These are phyloP conservation scores for Trypanosoma rangeli DNA, from an alignment of 208 protist species.

Conservation along the genomic window DNA sequence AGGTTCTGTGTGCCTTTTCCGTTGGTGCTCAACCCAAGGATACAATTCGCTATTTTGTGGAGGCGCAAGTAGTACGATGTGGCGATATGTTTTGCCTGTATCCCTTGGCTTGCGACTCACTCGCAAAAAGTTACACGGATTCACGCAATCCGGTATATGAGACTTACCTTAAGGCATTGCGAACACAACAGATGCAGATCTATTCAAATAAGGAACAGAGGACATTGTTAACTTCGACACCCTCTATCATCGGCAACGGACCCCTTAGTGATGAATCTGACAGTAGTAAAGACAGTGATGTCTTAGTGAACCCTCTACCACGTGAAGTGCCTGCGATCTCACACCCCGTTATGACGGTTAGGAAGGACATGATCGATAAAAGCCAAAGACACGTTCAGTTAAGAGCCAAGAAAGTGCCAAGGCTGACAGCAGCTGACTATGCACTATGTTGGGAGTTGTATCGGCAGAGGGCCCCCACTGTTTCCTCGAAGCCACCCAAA, in stretches of 20 bases:
- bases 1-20: slow-evolving; percentile 78
- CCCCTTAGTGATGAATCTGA: background rate
- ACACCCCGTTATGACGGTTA: background rate
- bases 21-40: slow-evolving; percentile 37
- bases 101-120: slow-evolving; percentile 66
- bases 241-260: background rate
- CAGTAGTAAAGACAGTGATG: background rate
- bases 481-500: slow-evolving; percentile 7
- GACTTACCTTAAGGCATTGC: slow-evolving; percentile 32
- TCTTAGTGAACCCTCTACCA: background rate
- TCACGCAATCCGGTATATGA: slow-evolving; percentile 75
- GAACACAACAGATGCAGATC: slow-evolving; percentile 27
- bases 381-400: slow-evolving; percentile 1
- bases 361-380: background rate
- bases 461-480: slow-evolving; percentile 8
- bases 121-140: slow-evolving; percentile 62
- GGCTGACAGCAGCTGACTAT: slow-evolving; percentile 22
- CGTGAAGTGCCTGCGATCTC: background rate
- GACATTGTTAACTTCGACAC: background rate
- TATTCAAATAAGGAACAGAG: background rate
- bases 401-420: background rate
- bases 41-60: slow-evolving; percentile 81
- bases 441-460: slow-evolving; percentile 33
- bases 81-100: slow-evolving; percentile 52
- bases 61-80: slow-evolving; percentile 73